These are phyloP conservation scores for Schizochytrium sp. DNA, from an alignment of 108 stramenopile genomes.

Conservation along the genomic window DNA sequence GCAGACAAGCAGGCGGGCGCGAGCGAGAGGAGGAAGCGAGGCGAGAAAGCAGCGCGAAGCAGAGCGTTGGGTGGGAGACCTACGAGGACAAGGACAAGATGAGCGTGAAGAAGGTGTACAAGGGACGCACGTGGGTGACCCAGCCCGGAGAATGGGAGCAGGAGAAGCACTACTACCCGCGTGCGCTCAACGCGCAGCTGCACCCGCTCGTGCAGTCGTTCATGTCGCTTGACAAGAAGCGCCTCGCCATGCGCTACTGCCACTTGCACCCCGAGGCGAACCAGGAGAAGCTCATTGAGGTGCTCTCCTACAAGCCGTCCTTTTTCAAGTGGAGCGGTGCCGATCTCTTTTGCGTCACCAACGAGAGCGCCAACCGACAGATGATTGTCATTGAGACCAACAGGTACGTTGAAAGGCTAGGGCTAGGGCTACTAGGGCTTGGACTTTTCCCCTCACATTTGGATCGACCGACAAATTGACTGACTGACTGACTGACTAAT, in stretches of 20 bases:
- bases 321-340: constrained; percentile 22
- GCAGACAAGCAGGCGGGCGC: too few relatives aligned
- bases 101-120: constrained; percentile 4
- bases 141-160: constrained; percentile 17
- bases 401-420: not conserved
- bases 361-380: not conserved
- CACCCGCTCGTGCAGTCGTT: constrained; percentile 14
- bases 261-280: constrained; percentile 20
- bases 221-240: constrained; percentile 7
- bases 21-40: too few relatives aligned
- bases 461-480: too few relatives aligned
- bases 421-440: not conserved
- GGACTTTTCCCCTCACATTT: not conserved
- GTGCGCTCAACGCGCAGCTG: constrained; percentile 15
- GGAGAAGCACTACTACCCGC: constrained; percentile 13
- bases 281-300: constrained; percentile 8
- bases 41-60: too few relatives aligned
- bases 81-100: not conserved
- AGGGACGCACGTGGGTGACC: not conserved
- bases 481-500: too few relatives aligned
- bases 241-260: constrained; percentile 18
- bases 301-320: constrained; percentile 7
- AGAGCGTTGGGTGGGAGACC: too few relatives aligned
- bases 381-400: constrained; percentile 31
- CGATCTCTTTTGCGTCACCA: constrained; percentile 19